Conservation (phyloP, 108 stramenopile species). For the Pelagomonas calceolata region DNA sequence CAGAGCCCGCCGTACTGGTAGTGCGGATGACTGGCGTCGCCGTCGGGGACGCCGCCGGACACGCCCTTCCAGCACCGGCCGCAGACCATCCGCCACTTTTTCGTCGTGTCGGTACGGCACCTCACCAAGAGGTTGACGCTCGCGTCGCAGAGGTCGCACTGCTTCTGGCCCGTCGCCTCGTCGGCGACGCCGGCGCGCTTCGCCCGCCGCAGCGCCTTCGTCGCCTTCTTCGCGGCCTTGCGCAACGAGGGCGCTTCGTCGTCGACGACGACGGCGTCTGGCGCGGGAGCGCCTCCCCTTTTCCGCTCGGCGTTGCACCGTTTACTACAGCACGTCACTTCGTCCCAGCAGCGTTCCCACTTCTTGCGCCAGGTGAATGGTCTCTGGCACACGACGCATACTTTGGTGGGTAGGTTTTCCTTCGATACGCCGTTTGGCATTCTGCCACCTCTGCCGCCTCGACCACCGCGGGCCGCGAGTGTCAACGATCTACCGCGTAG, state of each 20-base stretch:
- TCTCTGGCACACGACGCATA: slow-evolving; percentile 50
- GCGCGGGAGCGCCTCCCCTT: background rate
- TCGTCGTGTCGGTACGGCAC: slow-evolving; percentile 41
- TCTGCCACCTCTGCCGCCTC: no score
- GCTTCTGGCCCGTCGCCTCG: slow-evolving; percentile 50
- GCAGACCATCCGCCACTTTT: slow-evolving; percentile 68
- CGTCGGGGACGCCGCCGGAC: slow-evolving; percentile 71
- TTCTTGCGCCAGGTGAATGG: slow-evolving; percentile 73
- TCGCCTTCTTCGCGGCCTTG: slow-evolving; percentile 51
- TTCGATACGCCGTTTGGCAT: slow-evolving; percentile 38
- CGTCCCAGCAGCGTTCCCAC: slow-evolving; percentile 75
- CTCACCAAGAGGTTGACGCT: slow-evolving; percentile 52
- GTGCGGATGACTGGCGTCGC: slow-evolving; percentile 64
- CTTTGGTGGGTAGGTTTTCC: slow-evolving; percentile 53
- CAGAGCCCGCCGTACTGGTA: slow-evolving; percentile 72
- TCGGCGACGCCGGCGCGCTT: slow-evolving; percentile 49
- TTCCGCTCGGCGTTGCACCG: slow-evolving; percentile 50
- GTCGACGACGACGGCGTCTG: slow-evolving; percentile 1
- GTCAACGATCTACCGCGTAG: no score
- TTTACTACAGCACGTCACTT: slow-evolving; percentile 60
- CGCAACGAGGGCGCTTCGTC: slow-evolving; percentile 27
- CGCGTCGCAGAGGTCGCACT: slow-evolving; percentile 49
- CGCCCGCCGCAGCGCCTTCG: slow-evolving; percentile 52
- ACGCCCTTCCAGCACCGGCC: slow-evolving; percentile 65
- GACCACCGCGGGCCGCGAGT: no score